Evolutionary conservation across 2,329 filamentous ascomycete species (phyloP), one percentile per base, ranked within the genome.

Genomic region (Paraconiothyrium sp.): DNA sequence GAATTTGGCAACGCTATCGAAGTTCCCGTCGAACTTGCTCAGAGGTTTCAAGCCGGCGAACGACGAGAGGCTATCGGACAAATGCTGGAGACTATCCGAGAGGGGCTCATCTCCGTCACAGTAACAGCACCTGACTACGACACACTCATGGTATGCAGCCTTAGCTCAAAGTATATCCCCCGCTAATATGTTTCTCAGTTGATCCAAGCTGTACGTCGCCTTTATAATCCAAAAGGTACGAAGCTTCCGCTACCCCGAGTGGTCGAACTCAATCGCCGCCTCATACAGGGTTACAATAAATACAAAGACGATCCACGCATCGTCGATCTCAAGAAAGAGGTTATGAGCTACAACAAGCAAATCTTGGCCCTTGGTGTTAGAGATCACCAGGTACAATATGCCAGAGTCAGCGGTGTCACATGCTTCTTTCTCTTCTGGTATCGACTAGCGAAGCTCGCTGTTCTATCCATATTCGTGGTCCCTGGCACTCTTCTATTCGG

Each of bases 191-290:
- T 5, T 8, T 52, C 1, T 3, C 57, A 88, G 85, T 86, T 96
- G 69, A 97, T 98, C 61, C 95, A 98, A 85, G 94, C 94, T 41
- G 94, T 94, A 7, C 88, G 95, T 64, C 89, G 95, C 54, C 84
- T 99, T 32, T 99, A 99, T 81, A 97, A 97, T 74, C 92, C 93
- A 11, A 95, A 93, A 54, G 93, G 93, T 70, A 97, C 94, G 82
- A 97, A 97, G 78, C 85, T 98, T 41, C 94, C 94, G 7, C 85
- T 98, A 24, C 93, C 94, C 0, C 91, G 94, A 74, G 92, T 98
- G 10, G 92, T 98, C 35, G 95, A 99, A 81, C 87, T 99, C 55
- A 98, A 98, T 80, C 88, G 94, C 55, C 89, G 94, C 39, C 86
- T 99, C 6, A 91, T 96, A 60, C 90, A 94, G 78, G 94, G 94